Evolutionary conservation across 148 eudicot species (phyloP), one percentile per base, ranked within the genome.

Genomic region (Rhododendron mucronatum): DNA sequence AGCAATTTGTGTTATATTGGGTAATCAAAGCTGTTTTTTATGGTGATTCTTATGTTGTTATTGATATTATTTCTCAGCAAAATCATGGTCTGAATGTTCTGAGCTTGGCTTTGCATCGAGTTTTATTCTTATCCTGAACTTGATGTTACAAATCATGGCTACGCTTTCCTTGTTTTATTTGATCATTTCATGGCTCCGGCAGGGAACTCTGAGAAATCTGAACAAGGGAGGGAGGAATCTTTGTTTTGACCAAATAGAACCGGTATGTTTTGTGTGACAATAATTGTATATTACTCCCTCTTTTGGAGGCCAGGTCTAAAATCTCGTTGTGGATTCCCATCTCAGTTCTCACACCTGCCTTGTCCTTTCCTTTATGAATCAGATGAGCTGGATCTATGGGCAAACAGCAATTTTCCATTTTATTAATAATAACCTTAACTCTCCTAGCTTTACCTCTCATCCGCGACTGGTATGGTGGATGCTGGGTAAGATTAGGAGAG

Each of bases 191-290:
- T 78, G 67, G 86, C 47, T 41, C 80, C 69, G 41, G 57, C 88
- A 91, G 92, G 92, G 92, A 86, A 91, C 91, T 23, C 86, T 91
- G 51, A 87, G 92, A 85, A 88, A 91, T 80, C 86, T 91, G 45
- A 89, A 82, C 73, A 91, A 88, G 86, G 90, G 86, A 82, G 90
- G 90, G 48, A 88, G 87, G 83, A 88, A 82, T 85, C 74, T 79
- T 82, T 26, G 85, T 37, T 57, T 80, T 39, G 91, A 89, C 71
- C 90, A 84, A 82, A 71, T 82, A 63, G 91, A 88, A 84, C 90
- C 69, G 88, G 91, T 91, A 91, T 59, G 89, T 84, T 59, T 47
- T 28, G 12, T 18, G 75, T 83, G 86, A 67, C 35, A 28, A 59
- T 8, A 51, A 78, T 69, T 77, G 71, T 23, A 18, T 35, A 35